These are phyloP conservation scores for Umbelopsis sp. DNA, from an alignment of 371 early-diverging fungal species.

Conservation along the genomic window DNA sequence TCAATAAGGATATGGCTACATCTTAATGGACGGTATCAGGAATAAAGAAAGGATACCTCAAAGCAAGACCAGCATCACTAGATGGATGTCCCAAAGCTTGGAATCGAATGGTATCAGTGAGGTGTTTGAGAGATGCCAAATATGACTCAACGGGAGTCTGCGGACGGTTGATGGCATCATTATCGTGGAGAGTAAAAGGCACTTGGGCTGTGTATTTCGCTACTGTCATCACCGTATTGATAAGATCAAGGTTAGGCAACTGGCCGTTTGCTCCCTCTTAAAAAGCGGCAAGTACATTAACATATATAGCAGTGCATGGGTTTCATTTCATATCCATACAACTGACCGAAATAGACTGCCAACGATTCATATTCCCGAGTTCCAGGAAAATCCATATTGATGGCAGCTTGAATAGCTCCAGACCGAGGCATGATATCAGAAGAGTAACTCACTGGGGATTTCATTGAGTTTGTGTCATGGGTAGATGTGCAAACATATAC, in stretches of 20 bases:
- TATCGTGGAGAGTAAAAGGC: slow-evolving; percentile 50
- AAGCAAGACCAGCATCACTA: slow-evolving; percentile 75
- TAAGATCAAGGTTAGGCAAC: slow-evolving; percentile 90
- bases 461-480: neutral
- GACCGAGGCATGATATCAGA: slow-evolving; percentile 63
- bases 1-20: neutral
- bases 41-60: slow-evolving; percentile 40
- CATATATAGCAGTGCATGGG: neutral
- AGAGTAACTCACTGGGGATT: slow-evolving; percentile 23
- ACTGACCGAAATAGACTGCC: slow-evolving; percentile 78
- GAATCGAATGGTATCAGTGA: slow-evolving; percentile 66
- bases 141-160: slow-evolving; percentile 33
- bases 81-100: slow-evolving; percentile 75
- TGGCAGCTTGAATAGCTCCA: slow-evolving; percentile 87
- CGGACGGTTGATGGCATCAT: slow-evolving; percentile 23
- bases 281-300: neutral
- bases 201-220: slow-evolving; percentile 54
- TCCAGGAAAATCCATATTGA: slow-evolving; percentile 86
- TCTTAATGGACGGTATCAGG: no score
- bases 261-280: slow-evolving; percentile 92
- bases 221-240: slow-evolving; percentile 73
- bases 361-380: slow-evolving; percentile 70
- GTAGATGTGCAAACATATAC: neutral
- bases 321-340: neutral
- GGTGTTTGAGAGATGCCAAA: slow-evolving; percentile 48